These are phyloP conservation scores for Sphaerulina vaccinii DNA, from an alignment of 2,329 filamentous ascomycete species.

Conservation along the genomic window DNA sequence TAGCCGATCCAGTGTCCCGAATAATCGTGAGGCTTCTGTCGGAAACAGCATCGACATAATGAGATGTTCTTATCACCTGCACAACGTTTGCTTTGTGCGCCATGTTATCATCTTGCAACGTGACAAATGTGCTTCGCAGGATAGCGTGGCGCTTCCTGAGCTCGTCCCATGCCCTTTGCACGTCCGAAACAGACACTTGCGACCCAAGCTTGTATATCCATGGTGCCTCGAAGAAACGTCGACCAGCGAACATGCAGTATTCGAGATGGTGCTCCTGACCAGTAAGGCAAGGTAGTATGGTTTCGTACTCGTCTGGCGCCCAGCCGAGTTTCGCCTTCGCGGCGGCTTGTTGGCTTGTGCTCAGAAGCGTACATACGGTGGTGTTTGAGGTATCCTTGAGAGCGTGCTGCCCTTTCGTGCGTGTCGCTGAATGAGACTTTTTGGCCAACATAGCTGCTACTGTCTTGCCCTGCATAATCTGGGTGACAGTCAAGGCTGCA, in stretches of 20 bases:
- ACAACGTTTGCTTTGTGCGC: background rate
- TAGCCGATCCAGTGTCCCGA: background rate
- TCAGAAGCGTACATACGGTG: no score
- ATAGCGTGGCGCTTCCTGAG: background rate
- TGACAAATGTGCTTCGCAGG: background rate
- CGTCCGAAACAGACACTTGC: background rate
- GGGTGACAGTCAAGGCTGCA: background rate
- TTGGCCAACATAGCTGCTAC: background rate
- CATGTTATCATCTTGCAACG: background rate
- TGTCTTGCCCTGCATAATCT: background rate
- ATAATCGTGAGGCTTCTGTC: background rate
- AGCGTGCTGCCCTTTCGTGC: background rate
- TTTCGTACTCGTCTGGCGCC: background rate
- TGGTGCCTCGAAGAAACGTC: background rate
- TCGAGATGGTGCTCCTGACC: background rate
- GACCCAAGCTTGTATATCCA: background rate
- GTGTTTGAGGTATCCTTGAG: background rate
- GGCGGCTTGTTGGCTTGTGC: background rate
- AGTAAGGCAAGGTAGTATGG: background rate
- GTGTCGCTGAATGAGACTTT: background rate
- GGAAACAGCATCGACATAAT: background rate
- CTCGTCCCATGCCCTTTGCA: background rate
- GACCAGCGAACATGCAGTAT: background rate
- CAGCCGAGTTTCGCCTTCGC: background rate
- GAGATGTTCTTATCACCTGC: background rate